Evolutionary conservation across 192 early-diverging fungal species (phyloP), one percentile per base, ranked within the genome.

Genomic region (Backusella mclennaniae): DNA sequence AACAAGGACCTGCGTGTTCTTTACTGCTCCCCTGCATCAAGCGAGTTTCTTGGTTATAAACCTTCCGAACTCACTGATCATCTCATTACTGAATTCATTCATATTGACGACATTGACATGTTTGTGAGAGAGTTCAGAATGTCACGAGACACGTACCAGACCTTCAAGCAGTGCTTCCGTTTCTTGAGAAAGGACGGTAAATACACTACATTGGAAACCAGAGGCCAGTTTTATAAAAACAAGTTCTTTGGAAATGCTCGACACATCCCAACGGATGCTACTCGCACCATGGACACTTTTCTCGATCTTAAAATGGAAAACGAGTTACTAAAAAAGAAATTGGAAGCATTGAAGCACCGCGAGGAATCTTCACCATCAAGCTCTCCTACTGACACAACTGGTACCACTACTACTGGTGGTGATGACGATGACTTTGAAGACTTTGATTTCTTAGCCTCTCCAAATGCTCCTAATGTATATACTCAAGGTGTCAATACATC

Each of bases 241-340:
- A 80, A 73, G 8, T 82, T 82, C 31, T 82, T 82, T 69, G 79
- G 78, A 33, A 66, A 38, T 35, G 81, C 79, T n/a, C 73, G 74
- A 66, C 41, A 67, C 4, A 71, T 80, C n/a, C 81, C 81, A 11
- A 76, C 73, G 11, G 53, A 76, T 21, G 52, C 79, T 26, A 66
- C 78, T 31, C 35, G 41, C 17, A 49, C 76, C 7, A 72, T 82
- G 53, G 79, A 82, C 56, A 49, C 75, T 0, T 76, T 82, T 26
- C 59, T 82, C 7, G 81, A 82, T 66, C 71, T 82, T n/a, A 82
- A 82, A 68, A 66, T 82, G 77, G 81, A 82, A 42, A 82, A 82
- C 42, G 81, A 82, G 66, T 35, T 76, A 33, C 74, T 82, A 6
- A 69, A 76, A 53, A 74, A 75, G 15, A 74, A 73, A 49, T 9